Base-by-base conservation (phyloP, 352 stramenopile species). In the Phytophthora lateralis region DNA sequence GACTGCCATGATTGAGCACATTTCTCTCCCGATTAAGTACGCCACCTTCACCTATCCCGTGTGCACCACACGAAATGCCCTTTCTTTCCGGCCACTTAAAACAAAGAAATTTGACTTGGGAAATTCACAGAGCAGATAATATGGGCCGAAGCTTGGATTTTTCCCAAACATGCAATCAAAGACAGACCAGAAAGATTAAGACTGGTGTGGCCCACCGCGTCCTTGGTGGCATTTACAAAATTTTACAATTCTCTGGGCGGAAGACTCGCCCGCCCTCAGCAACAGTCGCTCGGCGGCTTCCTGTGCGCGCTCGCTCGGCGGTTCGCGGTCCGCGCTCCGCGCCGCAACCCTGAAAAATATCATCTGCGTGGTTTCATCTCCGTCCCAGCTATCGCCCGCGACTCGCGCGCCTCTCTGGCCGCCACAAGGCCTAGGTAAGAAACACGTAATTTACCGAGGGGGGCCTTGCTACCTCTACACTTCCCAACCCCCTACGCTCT, bases 341-440 rank as follows among this genome's bases (percentile, higher is more conserved):
- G 27, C 52, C 61, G n/a, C 14, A 32, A 55, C 47, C 39, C 32
- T 45, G 69, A 63, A 78, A 79, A 70, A 34, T 78, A 77, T 77
- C 48, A 60, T 76, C 35, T 67, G 17, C 56, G 61, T 37, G 43
- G 2, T 14, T 17, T 17, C 34, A 69, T 59, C 49, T 63, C 34
- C 54, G 41, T 61, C 34, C 35, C 62, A 51, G 51, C 11, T 43
- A 47, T 51, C 34, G 60, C 27, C 30, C 47, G 26, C 38, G 17
- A 47, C 60, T 44, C 42, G 38, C 47, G 49, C 11, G 62, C 20
- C 26, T 64, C 29, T 73, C 39, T 76, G 56, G 63, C 20, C 58
- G 41, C 48, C 56, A 51, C 59, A 64, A 76, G 29, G 58, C 18
- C 52, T 24, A 82, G 73, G 73, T 82, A 78, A 73, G 66, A 63